Conservation (phyloP, 1,284 basidiomycete species). For the Heterobasidion parviporum region DNA sequence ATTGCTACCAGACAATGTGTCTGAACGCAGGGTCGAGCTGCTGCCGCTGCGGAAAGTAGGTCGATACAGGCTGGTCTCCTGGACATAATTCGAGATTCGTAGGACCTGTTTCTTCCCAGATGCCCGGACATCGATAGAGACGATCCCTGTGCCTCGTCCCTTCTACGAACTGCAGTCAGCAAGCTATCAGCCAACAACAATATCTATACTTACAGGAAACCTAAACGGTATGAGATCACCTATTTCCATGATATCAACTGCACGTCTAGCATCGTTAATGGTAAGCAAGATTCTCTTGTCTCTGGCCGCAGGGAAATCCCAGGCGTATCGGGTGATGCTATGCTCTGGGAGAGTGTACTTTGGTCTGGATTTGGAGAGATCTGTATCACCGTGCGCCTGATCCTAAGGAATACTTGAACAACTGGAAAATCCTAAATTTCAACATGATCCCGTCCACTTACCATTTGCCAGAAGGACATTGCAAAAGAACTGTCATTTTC, state of each 20-base stretch:
- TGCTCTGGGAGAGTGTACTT: conserved; percentile 55
- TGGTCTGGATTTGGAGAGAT: conserved; percentile 25
- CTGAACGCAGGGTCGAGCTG: conserved; percentile 50
- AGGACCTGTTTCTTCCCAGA: conserved; percentile 85
- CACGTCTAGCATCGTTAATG: conserved; percentile 60
- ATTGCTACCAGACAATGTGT: conserved; percentile 59
- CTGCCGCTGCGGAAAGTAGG: conserved; percentile 50
- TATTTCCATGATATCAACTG: conserved; percentile 94
- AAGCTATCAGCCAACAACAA: not conserved
- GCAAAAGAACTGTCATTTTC: conserved; percentile 83
- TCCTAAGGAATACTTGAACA: conserved; percentile 31
- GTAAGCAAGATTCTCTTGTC: conserved; percentile 78
- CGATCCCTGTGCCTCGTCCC: conserved; percentile 44
- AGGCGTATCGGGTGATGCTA: conserved; percentile 70
- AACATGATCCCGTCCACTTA: conserved; percentile 22
- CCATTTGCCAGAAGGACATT: conserved; percentile 73
- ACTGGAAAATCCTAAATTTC: too few relatives aligned
- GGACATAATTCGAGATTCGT: conserved; percentile 82
- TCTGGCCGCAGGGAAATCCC: conserved; percentile 87
- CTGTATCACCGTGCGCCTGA: conserved; percentile 31
- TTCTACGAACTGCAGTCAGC: conserved; percentile 26
- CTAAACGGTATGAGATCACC: conserved; percentile 89
- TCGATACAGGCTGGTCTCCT: conserved; percentile 87
- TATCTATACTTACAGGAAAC: conserved; percentile 49
- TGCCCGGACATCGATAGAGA: conserved; percentile 92